Evolutionary conservation across 2,329 filamentous ascomycete species (phyloP), one percentile per base, ranked within the genome.

Genomic region (Xylaria multiplex): DNA sequence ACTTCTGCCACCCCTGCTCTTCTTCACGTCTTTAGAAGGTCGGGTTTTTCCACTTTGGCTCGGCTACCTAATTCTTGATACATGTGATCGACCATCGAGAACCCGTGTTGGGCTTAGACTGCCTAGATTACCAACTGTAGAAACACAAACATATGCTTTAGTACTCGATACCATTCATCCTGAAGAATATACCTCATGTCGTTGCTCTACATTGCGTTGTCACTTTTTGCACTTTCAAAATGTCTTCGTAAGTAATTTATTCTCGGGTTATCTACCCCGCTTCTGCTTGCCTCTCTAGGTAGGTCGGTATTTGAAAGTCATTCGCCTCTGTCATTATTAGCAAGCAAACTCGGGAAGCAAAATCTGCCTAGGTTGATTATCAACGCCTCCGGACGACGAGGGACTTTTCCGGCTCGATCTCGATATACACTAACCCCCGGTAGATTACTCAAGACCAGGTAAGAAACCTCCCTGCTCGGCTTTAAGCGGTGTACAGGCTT

Each of bases 41-140:
- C 32, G 19, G 60, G 64, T 67, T 67, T 67, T 67, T 67, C 64
- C 64, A 67, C 64, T 67, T 66, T 42, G 35, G 11, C 60, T 64
- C 60, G 64, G 58, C 40, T 63, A 35, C n/a, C 60, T 35, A 24
- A 58, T 59, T 4, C 3, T 14, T 19, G 11, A 40, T 16, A 32
- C 62, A 46, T 16, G 19, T 54, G 30, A 59, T 54, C 35, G 19
- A 16, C 16, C 24, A 49, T n/a, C 35, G 52, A 40, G 37, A 46
- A 32, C 32, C 59, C 14, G 35, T 50, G 16, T 42, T 24, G 11
- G 53, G 53, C 35, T 62, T 62, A 57, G 59, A 42, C n/a, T 56
- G 22, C 9, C 35, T 13, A 40, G 11, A 13, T 40, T 24, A 40
- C 35, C 13, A 42, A 14, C 11, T 40, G 37, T 40, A 40, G 13